A percentile compares a stretch with the other conserved stretches of the same genome.
Evolutionary conservation across 148 eudicot genomes (phyloP).

Genomic region (Heliamphora exappendiculata): DNA sequence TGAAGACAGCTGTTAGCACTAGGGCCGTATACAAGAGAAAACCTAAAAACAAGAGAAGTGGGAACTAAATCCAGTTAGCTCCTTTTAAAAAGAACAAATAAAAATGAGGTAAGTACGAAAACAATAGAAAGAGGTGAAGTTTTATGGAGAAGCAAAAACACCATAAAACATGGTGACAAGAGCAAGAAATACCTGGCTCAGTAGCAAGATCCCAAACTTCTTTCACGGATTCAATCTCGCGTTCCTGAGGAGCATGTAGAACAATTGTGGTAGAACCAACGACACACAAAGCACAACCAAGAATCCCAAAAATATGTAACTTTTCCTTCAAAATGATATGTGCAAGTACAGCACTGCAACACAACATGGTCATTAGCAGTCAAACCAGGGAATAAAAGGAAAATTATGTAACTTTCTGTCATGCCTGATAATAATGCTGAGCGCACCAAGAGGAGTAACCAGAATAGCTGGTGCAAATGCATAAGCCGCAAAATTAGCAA

Average conservation of each 20-base stretch:
- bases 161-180: neutral
- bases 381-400: slow-evolving; percentile 7
- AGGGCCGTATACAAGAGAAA: slow-evolving; percentile 65
- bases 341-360: slow-evolving; percentile 74
- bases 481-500: slow-evolving; percentile 85
- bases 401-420: neutral
- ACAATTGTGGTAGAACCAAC: slow-evolving; percentile 82
- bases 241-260: slow-evolving; percentile 81
- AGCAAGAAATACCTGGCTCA: slow-evolving; percentile 51
- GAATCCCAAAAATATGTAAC: slow-evolving; percentile 66
- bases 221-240: slow-evolving; percentile 58
- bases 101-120: neutral
- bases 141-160: neutral
- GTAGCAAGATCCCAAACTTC: slow-evolving; percentile 86
- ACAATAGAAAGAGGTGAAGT: neutral
- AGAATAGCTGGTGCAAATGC: slow-evolving; percentile 87
- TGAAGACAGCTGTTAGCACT: slow-evolving; percentile 47
- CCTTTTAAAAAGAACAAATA: neutral
- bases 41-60: slow-evolving; percentile 33
- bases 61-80: neutral
- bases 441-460: slow-evolving; percentile 88
- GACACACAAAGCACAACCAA: slow-evolving; percentile 75
- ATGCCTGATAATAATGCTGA: slow-evolving; percentile 79
- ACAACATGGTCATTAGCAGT: slow-evolving; percentile 21
- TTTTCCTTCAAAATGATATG: slow-evolving; percentile 62